Evolutionary conservation across 2,329 filamentous ascomycete genomes (phyloP), one percentile per base, ranked within the genome.

Genomic region (Knoxdaviesia capensis): DNA sequence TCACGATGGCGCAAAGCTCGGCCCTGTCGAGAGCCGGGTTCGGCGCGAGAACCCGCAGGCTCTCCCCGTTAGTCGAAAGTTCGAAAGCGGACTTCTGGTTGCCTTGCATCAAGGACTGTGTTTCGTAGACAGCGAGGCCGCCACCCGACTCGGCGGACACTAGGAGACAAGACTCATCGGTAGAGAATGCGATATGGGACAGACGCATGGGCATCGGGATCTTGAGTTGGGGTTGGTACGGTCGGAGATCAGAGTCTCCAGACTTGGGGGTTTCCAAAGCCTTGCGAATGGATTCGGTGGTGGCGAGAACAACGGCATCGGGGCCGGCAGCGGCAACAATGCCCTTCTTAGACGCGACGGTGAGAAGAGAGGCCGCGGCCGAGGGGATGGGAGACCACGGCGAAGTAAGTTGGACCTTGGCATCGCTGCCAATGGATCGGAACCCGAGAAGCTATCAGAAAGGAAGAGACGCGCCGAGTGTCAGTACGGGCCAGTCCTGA

Each of bases 251-350:
- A 46, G 68, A 69, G 47, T 78, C 76, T 49, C 64, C 68, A 44
- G 68, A 60, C 48, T 74, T 69, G 34, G 67, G 62, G 8, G 66
- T 58, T 44, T 71, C 66, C 53, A 93, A 88, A 2, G 80, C 76
- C 48, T 81, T 77, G 50, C 87, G 75, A 38, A 94, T 71, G 4
- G 76, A 69, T 43, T 87, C 76, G 9, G 88, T 92, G 3, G 71
- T 77, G 33, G 83, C 75, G 45, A 98, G 60, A 45, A 83, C 66
- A 38, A 98, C 68, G 40, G 70, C 69, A 52, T 92, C 78, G 34
- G 88, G 88, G 10, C 84, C 82, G 41, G 83, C 90, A 40, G 87
- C 90, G 31, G 88, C 88, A 43, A 94, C 66, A 28, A 98, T 68
- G 36, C 85, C 85, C 57, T 76, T 78, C 46, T 68, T 73, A 32